phyloP scores from a whole-genome alignment of 2,329 filamentous ascomycete species.

The Phaeomoniella chlamydospora region DNA sequence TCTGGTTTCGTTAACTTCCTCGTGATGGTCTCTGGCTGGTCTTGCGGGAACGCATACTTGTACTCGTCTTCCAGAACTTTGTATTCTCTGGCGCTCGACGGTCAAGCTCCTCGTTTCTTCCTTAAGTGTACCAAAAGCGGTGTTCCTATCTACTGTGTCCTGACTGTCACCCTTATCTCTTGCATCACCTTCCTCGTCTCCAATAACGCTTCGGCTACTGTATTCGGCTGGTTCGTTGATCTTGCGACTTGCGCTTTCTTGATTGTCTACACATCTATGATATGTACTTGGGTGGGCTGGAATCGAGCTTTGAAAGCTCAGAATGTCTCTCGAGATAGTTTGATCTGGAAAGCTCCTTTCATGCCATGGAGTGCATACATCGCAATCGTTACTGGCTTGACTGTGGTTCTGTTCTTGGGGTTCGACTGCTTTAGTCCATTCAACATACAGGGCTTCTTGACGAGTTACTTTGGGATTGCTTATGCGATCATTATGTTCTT shows the following conservation, averaged over 20 bases:
- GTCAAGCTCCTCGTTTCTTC: constrained; percentile 39
- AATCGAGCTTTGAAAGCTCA: constrained; percentile 54
- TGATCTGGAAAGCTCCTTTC: constrained; percentile 54
- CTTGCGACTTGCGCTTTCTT: constrained; percentile 30
- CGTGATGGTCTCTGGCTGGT: constrained; percentile 58
- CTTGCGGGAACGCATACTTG: constrained; percentile 53
- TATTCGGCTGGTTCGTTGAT: constrained; percentile 57
- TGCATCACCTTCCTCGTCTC: constrained; percentile 59
- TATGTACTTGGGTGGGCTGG: constrained; percentile 56
- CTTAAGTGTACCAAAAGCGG: constrained; percentile 44
- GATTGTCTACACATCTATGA: constrained; percentile 54
- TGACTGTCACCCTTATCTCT: constrained; percentile 48
- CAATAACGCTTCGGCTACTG: constrained; percentile 44
- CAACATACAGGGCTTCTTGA: constrained; percentile 32
- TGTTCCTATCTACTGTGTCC: constrained; percentile 58
- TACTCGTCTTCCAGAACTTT: constrained; percentile 37
- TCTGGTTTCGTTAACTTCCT: constrained; percentile 61
- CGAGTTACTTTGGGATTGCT: constrained; percentile 31
- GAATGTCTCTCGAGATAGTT: constrained; percentile 47
- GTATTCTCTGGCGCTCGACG: constrained; percentile 30
- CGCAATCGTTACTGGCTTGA: constrained; percentile 35
- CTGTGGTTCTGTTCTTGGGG: constrained; percentile 54
- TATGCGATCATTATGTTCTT: constrained; percentile 27
- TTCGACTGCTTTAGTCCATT: constrained; percentile 28
- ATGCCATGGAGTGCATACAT: constrained; percentile 60